Evolutionary conservation across 2,329 filamentous ascomycete species (phyloP).

Genomic region (Colletotrichum sojae): DNA sequence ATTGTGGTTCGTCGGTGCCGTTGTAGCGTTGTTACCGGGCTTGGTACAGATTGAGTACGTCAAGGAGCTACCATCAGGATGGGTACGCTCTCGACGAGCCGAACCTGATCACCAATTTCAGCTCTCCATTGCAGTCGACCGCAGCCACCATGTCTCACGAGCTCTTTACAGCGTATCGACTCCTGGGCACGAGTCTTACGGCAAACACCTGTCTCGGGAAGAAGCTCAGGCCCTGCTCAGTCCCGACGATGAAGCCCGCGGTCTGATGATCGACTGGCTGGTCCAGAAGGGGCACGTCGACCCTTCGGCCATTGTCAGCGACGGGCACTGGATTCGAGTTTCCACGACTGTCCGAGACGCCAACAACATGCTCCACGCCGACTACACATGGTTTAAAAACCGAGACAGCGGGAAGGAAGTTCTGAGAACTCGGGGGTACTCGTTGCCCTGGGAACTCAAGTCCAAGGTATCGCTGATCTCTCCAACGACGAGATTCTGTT

Average conservation of each 20-base stretch:
- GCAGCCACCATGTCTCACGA: slow-evolving; percentile 53
- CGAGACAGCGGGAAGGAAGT: slow-evolving; percentile 55
- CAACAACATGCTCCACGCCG: slow-evolving; percentile 62
- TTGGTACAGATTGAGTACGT: slow-evolving; percentile 15
- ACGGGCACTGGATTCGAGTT: slow-evolving; percentile 59
- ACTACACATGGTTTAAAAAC: slow-evolving; percentile 46
- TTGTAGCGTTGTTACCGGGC: background rate
- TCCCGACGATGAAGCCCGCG: slow-evolving; percentile 56
- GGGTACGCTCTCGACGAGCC: background rate
- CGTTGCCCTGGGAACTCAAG: slow-evolving; percentile 19
- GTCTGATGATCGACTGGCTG: slow-evolving; percentile 62
- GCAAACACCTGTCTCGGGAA: slow-evolving; percentile 62
- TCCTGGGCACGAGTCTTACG: slow-evolving; percentile 61
- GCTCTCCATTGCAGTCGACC: slow-evolving; percentile 24
- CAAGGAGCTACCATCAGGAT: slow-evolving; percentile 1
- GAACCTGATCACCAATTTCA: slow-evolving; percentile 12
- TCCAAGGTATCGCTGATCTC: slow-evolving; percentile 61
- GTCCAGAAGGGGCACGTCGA: slow-evolving; percentile 52
- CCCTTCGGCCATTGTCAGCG: slow-evolving; percentile 52
- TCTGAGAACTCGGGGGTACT: slow-evolving; percentile 52
- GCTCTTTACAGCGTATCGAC: slow-evolving; percentile 64
- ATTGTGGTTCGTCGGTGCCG: background rate
- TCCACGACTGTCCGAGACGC: slow-evolving; percentile 56
- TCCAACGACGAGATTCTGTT: slow-evolving; percentile 56
- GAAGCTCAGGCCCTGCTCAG: slow-evolving; percentile 64